Base-by-base conservation (phyloP, 768 basidiomycete genomes). In the Amyloporia xantha region DNA sequence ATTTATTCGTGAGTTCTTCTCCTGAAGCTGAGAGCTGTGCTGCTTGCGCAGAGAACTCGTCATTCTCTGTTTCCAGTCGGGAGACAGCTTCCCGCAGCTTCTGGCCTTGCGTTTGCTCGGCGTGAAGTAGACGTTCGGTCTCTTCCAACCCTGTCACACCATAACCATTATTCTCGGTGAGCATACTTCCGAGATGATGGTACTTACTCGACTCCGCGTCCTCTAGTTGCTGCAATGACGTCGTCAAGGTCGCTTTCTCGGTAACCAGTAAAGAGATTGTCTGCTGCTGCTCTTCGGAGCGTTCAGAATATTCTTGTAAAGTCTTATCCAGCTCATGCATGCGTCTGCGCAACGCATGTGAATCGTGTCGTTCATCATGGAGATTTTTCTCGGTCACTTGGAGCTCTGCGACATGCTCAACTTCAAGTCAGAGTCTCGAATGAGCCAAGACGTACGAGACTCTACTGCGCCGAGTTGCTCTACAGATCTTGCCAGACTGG, bases 1-100 rank as follows among this genome's bases (percentile, higher is more conserved):
- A 61, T 47, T 56, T 62, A 61, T 72, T 82, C 3, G 66, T 62
- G 19, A 82, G 56, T 30, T 78, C 78, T 57, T 76, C 82, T 60
- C 82, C 81, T 41, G 73, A 74, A 4, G 62, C 59, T 44, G 74
- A 68, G 20, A 77, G 68, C 33, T 71, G 65, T 19, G 69, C 69
- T 13, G 76, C 67, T 6, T 62, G 66, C 20, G 68, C 57, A 5
- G 66, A 65, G 44, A 71, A 52, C 40, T 70, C 61, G n/a, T 61
- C 52, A 26, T 66, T 54, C 41, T 76, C 69, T 2, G 56, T 49
- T 55, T 78, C 70, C 11, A 83, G 60, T 40, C 68, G 67, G 20
- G 66, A 66, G 4, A 79, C 66, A 39, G 69, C 70, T 13, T 39
- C 58, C 40, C 59, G 58, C 26, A 64, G 49, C 11, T 50, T 19